Conservation (phyloP, 371 early-diverging fungal species). For the Saksenaea oblongispora region DNA sequence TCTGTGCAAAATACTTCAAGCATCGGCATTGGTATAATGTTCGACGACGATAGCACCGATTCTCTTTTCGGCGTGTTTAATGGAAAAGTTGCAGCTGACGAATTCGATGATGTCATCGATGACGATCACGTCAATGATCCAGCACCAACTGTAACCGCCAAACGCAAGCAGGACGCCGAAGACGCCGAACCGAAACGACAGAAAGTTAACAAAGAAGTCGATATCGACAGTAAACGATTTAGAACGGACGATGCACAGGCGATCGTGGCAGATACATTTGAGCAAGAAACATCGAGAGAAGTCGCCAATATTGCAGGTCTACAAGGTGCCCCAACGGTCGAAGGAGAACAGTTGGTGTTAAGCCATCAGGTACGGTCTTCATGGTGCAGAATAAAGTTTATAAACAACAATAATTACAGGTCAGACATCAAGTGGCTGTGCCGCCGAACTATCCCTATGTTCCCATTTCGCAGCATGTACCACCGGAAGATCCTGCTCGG, state of each 20-base stretch:
- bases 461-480: slow-evolving; percentile 84
- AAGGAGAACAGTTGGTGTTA: slow-evolving; percentile 56
- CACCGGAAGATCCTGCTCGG: slow-evolving; percentile 83
- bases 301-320: slow-evolving; percentile 71
- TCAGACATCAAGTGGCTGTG: slow-evolving; percentile 95
- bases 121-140: slow-evolving; percentile 2
- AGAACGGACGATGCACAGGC: slow-evolving; percentile 24
- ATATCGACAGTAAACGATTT: slow-evolving; percentile 14
- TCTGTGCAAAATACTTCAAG: no score
- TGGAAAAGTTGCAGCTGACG: slow-evolving; percentile 6
- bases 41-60: slow-evolving; percentile 24
- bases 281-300: slow-evolving; percentile 74
- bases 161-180: background rate
- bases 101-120: slow-evolving; percentile 12
- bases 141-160: background rate
- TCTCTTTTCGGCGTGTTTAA: slow-evolving; percentile 16
- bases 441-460: slow-evolving; percentile 87
- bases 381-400: background rate
- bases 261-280: slow-evolving; percentile 80
- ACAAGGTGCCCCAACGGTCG: slow-evolving; percentile 52
- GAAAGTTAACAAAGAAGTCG: slow-evolving; percentile 16
- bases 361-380: slow-evolving; percentile 48
- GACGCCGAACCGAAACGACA: background rate
- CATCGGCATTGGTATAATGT: slow-evolving; percentile 11
- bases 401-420: slow-evolving; percentile 33